Percentiles rank a stretch among this genome's conserved stretches.
Conservation (phyloP, 257 asterid genomes). For the Solanum boliviense region DNA sequence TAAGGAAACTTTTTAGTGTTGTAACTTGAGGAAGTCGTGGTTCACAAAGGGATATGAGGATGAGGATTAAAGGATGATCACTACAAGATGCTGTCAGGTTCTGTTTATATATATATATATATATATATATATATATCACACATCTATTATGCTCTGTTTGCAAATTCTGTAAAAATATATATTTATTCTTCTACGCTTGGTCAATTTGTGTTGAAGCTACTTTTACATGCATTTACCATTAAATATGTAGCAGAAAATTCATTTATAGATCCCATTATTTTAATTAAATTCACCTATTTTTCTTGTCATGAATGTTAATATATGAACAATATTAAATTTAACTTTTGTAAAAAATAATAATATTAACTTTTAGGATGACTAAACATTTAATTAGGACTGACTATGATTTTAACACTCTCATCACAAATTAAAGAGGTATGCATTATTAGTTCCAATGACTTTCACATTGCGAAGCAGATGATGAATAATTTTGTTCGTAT, state of each 20-base stretch:
- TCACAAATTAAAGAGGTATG: neutral
- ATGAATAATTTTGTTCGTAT: neutral
- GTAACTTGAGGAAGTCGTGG: neutral
- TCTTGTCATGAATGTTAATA: neutral
- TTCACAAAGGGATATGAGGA: neutral
- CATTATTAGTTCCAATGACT: neutral
- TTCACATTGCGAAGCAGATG: neutral
- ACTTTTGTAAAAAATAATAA: neutral
- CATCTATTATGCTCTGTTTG: neutral
- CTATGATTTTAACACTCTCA: neutral
- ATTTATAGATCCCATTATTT: neutral
- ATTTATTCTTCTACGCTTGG: neutral
- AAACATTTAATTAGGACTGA: neutral
- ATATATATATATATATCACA: neutral
- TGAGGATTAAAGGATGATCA: neutral
- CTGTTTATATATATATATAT: neutral
- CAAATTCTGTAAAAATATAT: neutral
- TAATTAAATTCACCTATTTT: neutral
- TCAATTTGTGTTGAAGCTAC: neutral
- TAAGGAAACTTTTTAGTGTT: neutral
- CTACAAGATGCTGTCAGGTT: neutral
- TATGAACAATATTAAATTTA: neutral
- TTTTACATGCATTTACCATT: neutral
- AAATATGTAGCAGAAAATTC: neutral
- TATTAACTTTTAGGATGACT: neutral